phyloP scores from a whole-genome alignment of 768 basidiomycete genomes.

The Fistulinella prunicolor region DNA sequence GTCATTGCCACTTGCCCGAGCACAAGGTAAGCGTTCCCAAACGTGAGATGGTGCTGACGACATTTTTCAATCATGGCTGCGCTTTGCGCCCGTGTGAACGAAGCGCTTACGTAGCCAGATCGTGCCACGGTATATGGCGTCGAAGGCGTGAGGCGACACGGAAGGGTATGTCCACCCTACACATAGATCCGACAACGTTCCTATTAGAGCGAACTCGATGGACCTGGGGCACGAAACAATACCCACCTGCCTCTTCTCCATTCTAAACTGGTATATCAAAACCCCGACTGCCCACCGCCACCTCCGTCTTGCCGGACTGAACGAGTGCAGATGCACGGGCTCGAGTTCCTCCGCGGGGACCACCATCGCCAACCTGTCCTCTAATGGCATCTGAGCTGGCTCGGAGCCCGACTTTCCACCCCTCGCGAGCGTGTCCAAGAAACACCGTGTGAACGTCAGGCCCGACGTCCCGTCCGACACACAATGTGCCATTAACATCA shows the following conservation, averaged over 20 bases:
- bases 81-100: constrained; percentile 33
- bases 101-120: constrained; percentile 23
- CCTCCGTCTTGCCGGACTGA: constrained; percentile 36
- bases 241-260: constrained; percentile 38
- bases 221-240: no score
- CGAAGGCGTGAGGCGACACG: constrained; percentile 37
- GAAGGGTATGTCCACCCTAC: constrained; percentile 59
- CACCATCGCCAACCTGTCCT: constrained; percentile 38
- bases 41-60: constrained; percentile 42
- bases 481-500: constrained; percentile 45
- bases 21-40: constrained; percentile 49
- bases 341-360: constrained; percentile 37
- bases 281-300: constrained; percentile 46
- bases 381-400: no score
- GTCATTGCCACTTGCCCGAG: no score
- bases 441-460: constrained; percentile 37
- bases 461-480: constrained; percentile 51
- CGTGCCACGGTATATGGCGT: constrained; percentile 38
- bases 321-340: constrained; percentile 27
- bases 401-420: no score
- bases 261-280: constrained; percentile 35
- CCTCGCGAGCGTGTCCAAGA: no score
- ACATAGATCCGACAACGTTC: not conserved
- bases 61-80: constrained; percentile 36
- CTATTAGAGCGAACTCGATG: not conserved